Evolutionary conservation across 352 stramenopile genomes (phyloP).

Genomic region (Peronospora farinosa): DNA sequence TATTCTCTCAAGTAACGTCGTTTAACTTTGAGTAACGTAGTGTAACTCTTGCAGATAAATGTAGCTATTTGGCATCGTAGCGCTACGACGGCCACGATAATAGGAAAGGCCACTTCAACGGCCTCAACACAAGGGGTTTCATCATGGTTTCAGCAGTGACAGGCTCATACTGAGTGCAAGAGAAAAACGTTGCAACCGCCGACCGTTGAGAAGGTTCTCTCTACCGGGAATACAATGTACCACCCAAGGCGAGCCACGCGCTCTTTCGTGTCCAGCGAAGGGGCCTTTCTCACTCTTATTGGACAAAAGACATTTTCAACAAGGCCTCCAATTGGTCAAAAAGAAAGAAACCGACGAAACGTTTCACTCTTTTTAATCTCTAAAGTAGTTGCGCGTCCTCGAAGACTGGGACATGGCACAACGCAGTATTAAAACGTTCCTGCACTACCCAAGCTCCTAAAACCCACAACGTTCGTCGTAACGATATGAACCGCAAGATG

Average conservation of each 20-base stretch:
- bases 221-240: slow-evolving; percentile 18
- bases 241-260: slow-evolving; percentile 11
- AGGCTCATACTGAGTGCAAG: slow-evolving; percentile 9
- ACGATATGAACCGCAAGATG: slow-evolving; percentile 65
- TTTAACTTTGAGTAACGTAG: background rate
- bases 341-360: slow-evolving; percentile 29
- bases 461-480: slow-evolving; percentile 10
- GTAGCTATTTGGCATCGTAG: background rate
- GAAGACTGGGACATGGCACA: slow-evolving; percentile 22
- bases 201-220: slow-evolving; percentile 25
- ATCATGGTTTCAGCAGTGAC: slow-evolving; percentile 20
- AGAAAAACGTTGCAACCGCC: slow-evolving; percentile 21
- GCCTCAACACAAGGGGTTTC: slow-evolving; percentile 23
- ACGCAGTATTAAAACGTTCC: slow-evolving; percentile 33
- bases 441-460: slow-evolving; percentile 21
- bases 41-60: background rate
- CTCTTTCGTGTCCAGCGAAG: slow-evolving; percentile 27
- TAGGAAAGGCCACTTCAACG: slow-evolving; percentile 18
- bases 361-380: slow-evolving; percentile 35
- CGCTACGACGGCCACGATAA: background rate
- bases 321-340: slow-evolving; percentile 7
- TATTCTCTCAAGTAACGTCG: background rate
- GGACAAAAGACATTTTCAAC: background rate
- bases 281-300: slow-evolving; percentile 6
- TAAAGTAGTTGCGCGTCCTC: slow-evolving; percentile 18